Percentiles rank a stretch among this genome's conserved stretches.
Evolutionary conservation across 768 basidiomycete genomes (phyloP).

Genomic region (Galerina sulciceps): DNA sequence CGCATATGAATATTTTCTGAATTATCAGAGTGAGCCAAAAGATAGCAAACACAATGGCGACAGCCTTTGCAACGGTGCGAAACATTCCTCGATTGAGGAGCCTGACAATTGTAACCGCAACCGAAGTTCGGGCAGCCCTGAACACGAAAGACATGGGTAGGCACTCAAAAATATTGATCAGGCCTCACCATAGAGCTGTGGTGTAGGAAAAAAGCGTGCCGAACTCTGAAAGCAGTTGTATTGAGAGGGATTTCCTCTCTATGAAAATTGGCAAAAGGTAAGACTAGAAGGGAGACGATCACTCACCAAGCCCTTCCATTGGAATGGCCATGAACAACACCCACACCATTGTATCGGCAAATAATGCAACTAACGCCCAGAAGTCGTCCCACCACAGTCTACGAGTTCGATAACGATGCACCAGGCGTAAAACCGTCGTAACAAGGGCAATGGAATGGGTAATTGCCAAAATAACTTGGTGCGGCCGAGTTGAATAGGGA

Average conservation of each 20-base stretch:
- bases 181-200: conserved; percentile 14
- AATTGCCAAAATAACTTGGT: conserved; percentile 11
- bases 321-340: too few relatives aligned
- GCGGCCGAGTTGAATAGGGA: too few relatives aligned
- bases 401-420: conserved; percentile 22
- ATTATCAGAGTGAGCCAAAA: conserved; percentile 12
- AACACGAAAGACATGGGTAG: not conserved
- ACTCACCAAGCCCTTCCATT: too few relatives aligned
- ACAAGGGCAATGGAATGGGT: conserved; percentile 20
- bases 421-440: conserved; percentile 24
- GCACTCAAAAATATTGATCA: too few relatives aligned
- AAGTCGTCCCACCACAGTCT: conserved; percentile 36
- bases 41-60: conserved; percentile 9
- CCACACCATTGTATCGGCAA: conserved; percentile 16
- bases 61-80: conserved; percentile 14
- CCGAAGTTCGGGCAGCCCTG: conserved; percentile 12
- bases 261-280: not conserved
- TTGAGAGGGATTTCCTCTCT: not conserved
- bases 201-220: conserved; percentile 9
- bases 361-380: conserved; percentile 26
- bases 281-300: too few relatives aligned
- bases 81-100: conserved; percentile 17
- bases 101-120: conserved; percentile 27
- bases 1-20: conserved; percentile 20
- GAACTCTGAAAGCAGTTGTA: not conserved